phyloP scores from a whole-genome alignment of 805 yeast genomes.

The Maudiozyma serrabonitensis region DNA sequence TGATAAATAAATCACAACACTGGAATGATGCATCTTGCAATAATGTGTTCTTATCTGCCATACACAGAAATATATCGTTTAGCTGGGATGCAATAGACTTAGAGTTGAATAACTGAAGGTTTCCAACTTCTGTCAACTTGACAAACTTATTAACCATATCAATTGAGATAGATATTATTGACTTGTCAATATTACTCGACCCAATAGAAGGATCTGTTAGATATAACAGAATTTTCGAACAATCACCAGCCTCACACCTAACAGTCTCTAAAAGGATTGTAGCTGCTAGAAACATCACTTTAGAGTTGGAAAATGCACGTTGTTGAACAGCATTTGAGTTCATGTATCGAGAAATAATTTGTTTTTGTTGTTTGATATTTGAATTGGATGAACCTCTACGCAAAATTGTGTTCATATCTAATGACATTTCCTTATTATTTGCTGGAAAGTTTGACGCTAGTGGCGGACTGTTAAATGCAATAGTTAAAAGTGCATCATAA shows the following conservation, averaged over 20 bases:
- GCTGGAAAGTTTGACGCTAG: slow-evolving; percentile 73
- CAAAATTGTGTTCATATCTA: slow-evolving; percentile 83
- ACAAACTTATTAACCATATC: slow-evolving; percentile 51
- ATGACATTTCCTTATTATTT: slow-evolving; percentile 79
- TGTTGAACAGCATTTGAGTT: slow-evolving; percentile 41
- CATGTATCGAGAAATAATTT: slow-evolving; percentile 34
- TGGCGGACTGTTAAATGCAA: slow-evolving; percentile 84
- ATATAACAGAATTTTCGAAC: slow-evolving; percentile 67
- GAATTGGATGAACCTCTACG: slow-evolving; percentile 82
- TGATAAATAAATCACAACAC: slow-evolving; percentile 61
- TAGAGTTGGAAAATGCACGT: slow-evolving; percentile 55
- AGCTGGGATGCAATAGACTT: slow-evolving; percentile 58
- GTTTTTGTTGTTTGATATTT: slow-evolving; percentile 67
- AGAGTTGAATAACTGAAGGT: slow-evolving; percentile 45
- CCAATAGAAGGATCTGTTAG: slow-evolving; percentile 78
- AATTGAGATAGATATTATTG: slow-evolving; percentile 55
- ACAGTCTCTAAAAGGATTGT: slow-evolving; percentile 68
- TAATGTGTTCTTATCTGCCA: slow-evolving; percentile 69
- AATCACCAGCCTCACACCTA: slow-evolving; percentile 71
- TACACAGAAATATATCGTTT: slow-evolving; percentile 51
- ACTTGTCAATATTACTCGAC: slow-evolving; percentile 58
- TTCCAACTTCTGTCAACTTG: slow-evolving; percentile 41
- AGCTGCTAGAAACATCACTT: slow-evolving; percentile 80
- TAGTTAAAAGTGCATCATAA: slow-evolving; percentile 43
- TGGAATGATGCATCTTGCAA: slow-evolving; percentile 74